Evolutionary conservation across 257 asterid genomes (phyloP).

Genomic region (Linderniella brevidens): DNA sequence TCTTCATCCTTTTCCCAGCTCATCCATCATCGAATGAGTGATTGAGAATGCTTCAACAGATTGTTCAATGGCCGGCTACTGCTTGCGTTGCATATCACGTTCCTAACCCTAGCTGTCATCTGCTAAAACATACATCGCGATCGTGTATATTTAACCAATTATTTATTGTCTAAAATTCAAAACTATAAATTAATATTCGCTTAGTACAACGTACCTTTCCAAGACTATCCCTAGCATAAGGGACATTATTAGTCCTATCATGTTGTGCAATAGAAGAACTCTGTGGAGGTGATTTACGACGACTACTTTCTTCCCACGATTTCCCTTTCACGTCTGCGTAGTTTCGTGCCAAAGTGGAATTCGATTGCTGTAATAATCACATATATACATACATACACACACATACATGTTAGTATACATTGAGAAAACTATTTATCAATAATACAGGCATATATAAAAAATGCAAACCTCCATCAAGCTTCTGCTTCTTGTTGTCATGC

Average conservation of each 20-base stretch:
- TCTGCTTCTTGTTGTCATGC: slow-evolving; percentile 68
- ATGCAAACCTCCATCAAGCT: slow-evolving; percentile 11
- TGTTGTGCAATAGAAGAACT: slow-evolving; percentile 24
- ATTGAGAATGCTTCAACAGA: slow-evolving; percentile 39
- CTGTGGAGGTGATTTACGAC: slow-evolving; percentile 57
- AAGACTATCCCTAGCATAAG: slow-evolving; percentile 49
- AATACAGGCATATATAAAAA: neutral
- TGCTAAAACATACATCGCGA: slow-evolving; percentile 10
- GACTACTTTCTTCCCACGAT: slow-evolving; percentile 29
- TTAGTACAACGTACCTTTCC: slow-evolving; percentile 32
- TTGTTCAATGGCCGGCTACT: slow-evolving; percentile 24
- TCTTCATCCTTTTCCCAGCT: too few relatives aligned
- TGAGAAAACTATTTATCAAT: too few relatives aligned
- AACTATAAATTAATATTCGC: neutral
- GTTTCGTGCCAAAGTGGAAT: slow-evolving; percentile 8
- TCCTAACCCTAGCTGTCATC: slow-evolving; percentile 43
- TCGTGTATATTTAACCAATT: neutral
- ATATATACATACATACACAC: neutral
- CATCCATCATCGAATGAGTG: slow-evolving; percentile 24
- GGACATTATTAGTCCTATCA: slow-evolving; percentile 25
- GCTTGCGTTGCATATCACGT: slow-evolving; percentile 28
- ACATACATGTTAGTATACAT: too few relatives aligned
- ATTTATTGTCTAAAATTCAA: neutral
- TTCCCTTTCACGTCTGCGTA: slow-evolving; percentile 21
- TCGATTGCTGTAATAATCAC: slow-evolving; percentile 19